Evolutionary conservation across 495 filamentous ascomycete genomes (phyloP), one percentile per base, ranked within the genome.

Genomic region (Podospora anserina): DNA sequence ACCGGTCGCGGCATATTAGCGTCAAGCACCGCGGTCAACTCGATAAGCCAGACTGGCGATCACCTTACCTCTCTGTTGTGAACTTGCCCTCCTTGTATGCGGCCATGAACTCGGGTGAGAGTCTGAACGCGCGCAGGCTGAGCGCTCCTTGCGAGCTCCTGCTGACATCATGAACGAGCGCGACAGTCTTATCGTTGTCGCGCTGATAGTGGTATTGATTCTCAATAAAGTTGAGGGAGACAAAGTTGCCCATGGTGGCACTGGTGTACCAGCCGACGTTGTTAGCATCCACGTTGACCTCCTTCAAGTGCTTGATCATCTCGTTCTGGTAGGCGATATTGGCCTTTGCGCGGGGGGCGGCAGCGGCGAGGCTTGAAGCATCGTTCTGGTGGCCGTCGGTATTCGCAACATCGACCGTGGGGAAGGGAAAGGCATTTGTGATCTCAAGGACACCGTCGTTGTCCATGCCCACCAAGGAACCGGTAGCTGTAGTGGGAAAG

Each of bases 191-290:
- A 78, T 97, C 93, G 76, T 97, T 98, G 74, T 94, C 92, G 75
- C 91, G 93, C 84, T 99, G 95, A 82, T 97, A 98, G 82, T 92
- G 91, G 80, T 89, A 94, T 81, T 97, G 95, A 80, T 98, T 99
- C 85, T 99, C 95, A 82, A 98, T 92, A 76, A 96, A 93, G 83
- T 91, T 92, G 73, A 89, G 79, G 83, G 91, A 97, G 82, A 98
- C 87, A 68, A 98, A 99, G 85, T 97, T 97, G 76, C 95, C 96
- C 88, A 99, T 95, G 81, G 93, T 97, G 68, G 94, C 93, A 80
- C 93, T 97, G 65, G 92, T 97, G 81, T 99, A 99, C 94, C 94
- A 99, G 67, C 95, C 95, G 66, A 96, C 93, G 73, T 92, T 97
- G 83, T 98, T 96, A 69, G 95, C 95, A 79, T 99, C 95, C 66